A percentile compares a stretch with the other conserved stretches of the same genome.
phyloP scores from a whole-genome alignment of 2,329 filamentous ascomycete species.

The Cytospora chrysosperma region DNA sequence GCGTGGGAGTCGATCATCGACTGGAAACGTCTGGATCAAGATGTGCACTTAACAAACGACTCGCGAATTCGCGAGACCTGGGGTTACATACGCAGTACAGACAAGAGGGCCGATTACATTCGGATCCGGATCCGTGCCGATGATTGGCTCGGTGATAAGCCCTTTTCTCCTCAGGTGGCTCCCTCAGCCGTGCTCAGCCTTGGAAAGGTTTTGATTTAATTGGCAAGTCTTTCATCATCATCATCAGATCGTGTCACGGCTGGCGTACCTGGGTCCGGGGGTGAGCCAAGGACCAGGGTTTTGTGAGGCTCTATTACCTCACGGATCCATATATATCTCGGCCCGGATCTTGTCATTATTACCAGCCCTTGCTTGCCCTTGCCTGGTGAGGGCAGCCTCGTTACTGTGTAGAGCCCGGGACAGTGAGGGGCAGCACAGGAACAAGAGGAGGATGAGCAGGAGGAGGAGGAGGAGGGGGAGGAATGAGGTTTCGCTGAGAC shows the following conservation, averaged over 20 bases:
- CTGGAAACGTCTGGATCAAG: slow-evolving; percentile 2
- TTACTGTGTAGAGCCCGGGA: background rate
- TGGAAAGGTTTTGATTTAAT: slow-evolving; percentile 5
- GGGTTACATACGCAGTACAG: background rate
- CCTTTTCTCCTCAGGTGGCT: slow-evolving; percentile 16
- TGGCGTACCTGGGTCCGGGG: slow-evolving; percentile 9
- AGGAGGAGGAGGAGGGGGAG: background rate
- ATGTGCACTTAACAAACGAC: background rate
- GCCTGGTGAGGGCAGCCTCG: background rate
- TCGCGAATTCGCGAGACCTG: background rate
- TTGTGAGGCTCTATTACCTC: background rate
- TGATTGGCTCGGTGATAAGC: slow-evolving; percentile 15
- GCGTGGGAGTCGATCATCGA: slow-evolving; percentile 2
- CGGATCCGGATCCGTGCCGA: slow-evolving; percentile 12
- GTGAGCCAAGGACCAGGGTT: slow-evolving; percentile 1
- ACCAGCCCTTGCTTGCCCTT: background rate
- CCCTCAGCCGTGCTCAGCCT: background rate
- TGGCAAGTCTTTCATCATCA: background rate
- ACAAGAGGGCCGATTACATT: slow-evolving; percentile 16
- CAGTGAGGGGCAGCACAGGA: background rate
- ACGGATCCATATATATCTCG: background rate
- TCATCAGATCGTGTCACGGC: background rate
- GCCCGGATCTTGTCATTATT: background rate
- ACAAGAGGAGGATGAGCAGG: too few relatives aligned
- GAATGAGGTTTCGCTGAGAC: background rate